A percentile compares a stretch with the other conserved stretches of the same genome.
phyloP scores from a whole-genome alignment of 768 basidiomycete species.

The Hortiboletus campestris region DNA sequence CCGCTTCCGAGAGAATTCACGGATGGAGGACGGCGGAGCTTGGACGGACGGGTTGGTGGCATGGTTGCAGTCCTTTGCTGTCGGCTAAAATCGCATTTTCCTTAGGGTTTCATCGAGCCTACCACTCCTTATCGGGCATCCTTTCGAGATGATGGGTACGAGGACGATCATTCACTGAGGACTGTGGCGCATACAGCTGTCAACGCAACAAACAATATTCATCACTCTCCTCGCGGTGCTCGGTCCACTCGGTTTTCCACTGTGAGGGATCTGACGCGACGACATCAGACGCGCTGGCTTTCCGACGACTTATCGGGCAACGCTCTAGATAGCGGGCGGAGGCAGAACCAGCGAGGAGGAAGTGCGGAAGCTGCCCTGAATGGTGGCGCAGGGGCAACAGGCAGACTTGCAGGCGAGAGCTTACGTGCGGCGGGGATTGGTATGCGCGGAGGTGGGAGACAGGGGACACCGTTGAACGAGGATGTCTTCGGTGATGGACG shows the following conservation, averaged over 20 bases:
- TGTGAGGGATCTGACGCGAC: conserved; percentile 46
- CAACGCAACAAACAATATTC: conserved; percentile 21
- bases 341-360: conserved; percentile 60
- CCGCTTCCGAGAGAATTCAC: conserved; percentile 53
- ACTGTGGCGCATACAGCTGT: conserved; percentile 23
- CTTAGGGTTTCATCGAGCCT: conserved; percentile 36
- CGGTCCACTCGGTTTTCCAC: conserved; percentile 42
- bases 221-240: conserved; percentile 30
- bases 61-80: not conserved
- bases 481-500: conserved; percentile 36
- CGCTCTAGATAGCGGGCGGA: conserved; percentile 38
- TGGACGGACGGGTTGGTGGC: conserved; percentile 43
- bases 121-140: conserved; percentile 37
- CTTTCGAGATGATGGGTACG: conserved; percentile 24
- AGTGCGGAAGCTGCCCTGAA: conserved; percentile 67
- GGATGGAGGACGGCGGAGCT: conserved; percentile 34
- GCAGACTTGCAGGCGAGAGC: conserved; percentile 63
- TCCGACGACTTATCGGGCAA: conserved; percentile 45
- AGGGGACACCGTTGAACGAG: conserved; percentile 29
- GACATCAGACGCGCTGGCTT: conserved; percentile 53
- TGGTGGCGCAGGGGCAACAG: conserved; percentile 40
- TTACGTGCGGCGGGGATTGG: conserved; percentile 69
- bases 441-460: conserved; percentile 32
- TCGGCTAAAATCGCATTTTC: conserved; percentile 2
- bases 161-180: conserved; percentile 23